Conservation (phyloP, 1,139 yeast genomes). For the Pneumocystis wakefieldiae region DNA sequence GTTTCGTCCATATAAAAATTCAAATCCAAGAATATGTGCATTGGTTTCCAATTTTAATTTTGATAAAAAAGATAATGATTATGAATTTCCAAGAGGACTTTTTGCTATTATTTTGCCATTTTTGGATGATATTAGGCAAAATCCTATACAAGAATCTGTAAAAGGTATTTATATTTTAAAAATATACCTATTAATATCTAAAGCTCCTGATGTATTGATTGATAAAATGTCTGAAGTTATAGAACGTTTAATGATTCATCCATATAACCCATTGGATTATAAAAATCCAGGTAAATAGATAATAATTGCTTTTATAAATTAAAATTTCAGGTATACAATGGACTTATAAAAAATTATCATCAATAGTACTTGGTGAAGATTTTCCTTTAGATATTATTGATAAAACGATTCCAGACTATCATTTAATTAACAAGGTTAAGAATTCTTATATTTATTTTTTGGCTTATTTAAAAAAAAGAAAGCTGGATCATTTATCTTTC, state of each 20-base stretch:
- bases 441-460: neutral
- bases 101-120: slow-evolving; percentile 27
- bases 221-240: slow-evolving; percentile 30
- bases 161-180: neutral
- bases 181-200: neutral
- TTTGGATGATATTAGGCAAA: slow-evolving; percentile 25
- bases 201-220: slow-evolving; percentile 23
- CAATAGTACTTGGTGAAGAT: slow-evolving; percentile 51
- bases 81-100: slow-evolving; percentile 23
- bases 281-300: slow-evolving; percentile 39
- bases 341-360: slow-evolving; percentile 50
- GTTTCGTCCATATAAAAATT: slow-evolving; percentile 44
- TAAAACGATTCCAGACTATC: neutral
- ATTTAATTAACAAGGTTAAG: neutral
- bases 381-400: neutral
- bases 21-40: slow-evolving; percentile 47
- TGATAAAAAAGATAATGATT: slow-evolving; percentile 11
- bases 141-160: slow-evolving; percentile 16
- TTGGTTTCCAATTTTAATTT: slow-evolving; percentile 14
- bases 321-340: slow-evolving; percentile 31
- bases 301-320: neutral
- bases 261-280: slow-evolving; percentile 45
- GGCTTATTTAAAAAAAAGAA: neutral
- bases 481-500: neutral
- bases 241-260: slow-evolving; percentile 30